Conservation (phyloP, 1,284 basidiomycete genomes). For the Neolentinus lepideus region DNA sequence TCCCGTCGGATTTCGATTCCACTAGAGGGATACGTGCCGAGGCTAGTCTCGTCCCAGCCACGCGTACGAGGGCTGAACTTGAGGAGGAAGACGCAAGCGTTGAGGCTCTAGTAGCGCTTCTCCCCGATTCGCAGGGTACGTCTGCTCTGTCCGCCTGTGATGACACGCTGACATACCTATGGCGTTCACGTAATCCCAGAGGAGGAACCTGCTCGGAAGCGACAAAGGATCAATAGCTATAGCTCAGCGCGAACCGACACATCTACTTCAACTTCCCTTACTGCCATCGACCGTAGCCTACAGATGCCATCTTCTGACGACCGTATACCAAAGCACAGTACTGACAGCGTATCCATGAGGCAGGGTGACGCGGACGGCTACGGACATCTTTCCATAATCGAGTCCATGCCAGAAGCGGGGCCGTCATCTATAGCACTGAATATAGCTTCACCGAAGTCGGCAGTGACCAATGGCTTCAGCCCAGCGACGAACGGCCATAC, state of each 20-base stretch:
- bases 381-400: not conserved
- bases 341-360: not conserved
- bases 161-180: not conserved
- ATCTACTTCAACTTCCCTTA: not conserved
- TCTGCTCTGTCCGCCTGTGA: not conserved
- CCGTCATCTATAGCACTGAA: not conserved
- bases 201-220: not conserved
- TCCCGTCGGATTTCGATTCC: not conserved
- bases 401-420: not conserved
- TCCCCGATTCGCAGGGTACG: not conserved
- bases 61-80: constrained; percentile 1
- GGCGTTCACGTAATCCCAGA: not conserved
- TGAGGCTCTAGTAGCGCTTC: not conserved
- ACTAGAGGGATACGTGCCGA: not conserved
- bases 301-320: not conserved
- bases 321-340: not conserved
- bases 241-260: not conserved
- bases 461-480: not conserved
- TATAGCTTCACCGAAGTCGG: not conserved
- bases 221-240: constrained; percentile 1
- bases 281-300: not conserved
- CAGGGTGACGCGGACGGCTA: not conserved
- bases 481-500: not conserved
- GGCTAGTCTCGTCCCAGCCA: not conserved
- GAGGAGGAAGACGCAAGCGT: constrained; percentile 1